Evolutionary conservation across 2,329 filamentous ascomycete species (phyloP), one percentile per base, ranked within the genome.

Genomic region (Diaporthe velutina): DNA sequence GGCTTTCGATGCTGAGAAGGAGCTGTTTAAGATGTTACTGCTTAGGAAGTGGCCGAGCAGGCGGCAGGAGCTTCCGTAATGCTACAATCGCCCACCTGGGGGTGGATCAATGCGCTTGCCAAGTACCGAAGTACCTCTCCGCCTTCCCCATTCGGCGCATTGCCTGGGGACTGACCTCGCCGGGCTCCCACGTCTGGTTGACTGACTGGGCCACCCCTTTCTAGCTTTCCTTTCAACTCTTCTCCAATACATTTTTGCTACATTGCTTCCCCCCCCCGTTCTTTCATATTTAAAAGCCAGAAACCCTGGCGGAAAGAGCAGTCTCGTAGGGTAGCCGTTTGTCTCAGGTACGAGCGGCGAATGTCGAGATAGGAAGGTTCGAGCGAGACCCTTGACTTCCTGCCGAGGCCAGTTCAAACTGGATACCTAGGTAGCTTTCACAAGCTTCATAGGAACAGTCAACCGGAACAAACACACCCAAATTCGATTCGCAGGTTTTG

Each of bases 11-110:
- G 75, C 64, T 71, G 10, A 42, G 48, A n/a, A 38, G 19, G 58
- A n/a, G n/a, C n/a, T n/a, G n/a, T n/a, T n/a, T n/a, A n/a, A n/a
- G n/a, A n/a, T n/a, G n/a, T 38, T 38, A 38, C 35, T 38, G 5
- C 35, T 38, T n/a, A n/a, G n/a, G n/a, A n/a, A 52, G 9, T 30
- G 74, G 72, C 25, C 58, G 35, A 70, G 15, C 66, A 76, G 74
- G 74, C 73, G 61, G 68, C 5, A 68, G 74, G 75, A 74, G 73
- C 73, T 73, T 60, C 68, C 72, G 74, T 72, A 74, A 74, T 74
- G 75, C 75, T 40, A 45, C 30, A 33, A 30, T 35, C 42, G 55
- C 35, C 52, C 55, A 33, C 66, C 40, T 54, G 50, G 72, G 52
- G 40, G 35, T 33, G 71, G 28, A 52, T 45, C 19, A 68, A 68